Evolutionary conservation across 495 filamentous ascomycete species (phyloP).

Genomic region (Neurospora sp.): DNA sequence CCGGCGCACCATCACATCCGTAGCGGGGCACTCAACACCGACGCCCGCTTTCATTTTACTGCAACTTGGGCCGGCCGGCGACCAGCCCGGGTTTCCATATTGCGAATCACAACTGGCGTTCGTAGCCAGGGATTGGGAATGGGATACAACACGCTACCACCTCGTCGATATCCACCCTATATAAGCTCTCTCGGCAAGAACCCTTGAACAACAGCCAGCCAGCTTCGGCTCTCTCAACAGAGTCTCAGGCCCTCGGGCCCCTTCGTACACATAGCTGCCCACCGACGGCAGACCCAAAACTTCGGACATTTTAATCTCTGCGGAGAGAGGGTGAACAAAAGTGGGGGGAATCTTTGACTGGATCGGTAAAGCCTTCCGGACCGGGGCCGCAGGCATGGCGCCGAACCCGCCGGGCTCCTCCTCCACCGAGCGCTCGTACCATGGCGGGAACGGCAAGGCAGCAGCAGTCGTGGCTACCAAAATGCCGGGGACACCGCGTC

Average conservation of each 20-base stretch:
- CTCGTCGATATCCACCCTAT: background rate
- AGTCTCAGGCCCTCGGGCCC: background rate
- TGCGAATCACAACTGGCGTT: background rate
- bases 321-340: background rate
- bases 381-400: slow-evolving; percentile 6
- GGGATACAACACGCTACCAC: background rate
- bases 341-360: background rate
- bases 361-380: background rate
- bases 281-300: background rate
- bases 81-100: background rate
- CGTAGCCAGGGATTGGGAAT: background rate
- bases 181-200: background rate
- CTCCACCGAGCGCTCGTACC: slow-evolving; percentile 13
- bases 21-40: background rate
- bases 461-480: slow-evolving; percentile 15
- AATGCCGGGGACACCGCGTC: slow-evolving; percentile 23
- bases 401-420: slow-evolving; percentile 4
- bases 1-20: background rate
- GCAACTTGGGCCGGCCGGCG: background rate
- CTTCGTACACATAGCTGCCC: background rate
- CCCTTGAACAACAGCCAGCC: background rate
- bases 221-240: background rate
- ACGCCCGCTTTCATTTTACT: background rate
- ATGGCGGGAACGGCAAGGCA: slow-evolving; percentile 16
- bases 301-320: background rate